A percentile compares a stretch with the other conserved stretches of the same genome.
phyloP scores from a whole-genome alignment of 2,329 filamentous ascomycete genomes.

The Coleophoma eucalyptorum region DNA sequence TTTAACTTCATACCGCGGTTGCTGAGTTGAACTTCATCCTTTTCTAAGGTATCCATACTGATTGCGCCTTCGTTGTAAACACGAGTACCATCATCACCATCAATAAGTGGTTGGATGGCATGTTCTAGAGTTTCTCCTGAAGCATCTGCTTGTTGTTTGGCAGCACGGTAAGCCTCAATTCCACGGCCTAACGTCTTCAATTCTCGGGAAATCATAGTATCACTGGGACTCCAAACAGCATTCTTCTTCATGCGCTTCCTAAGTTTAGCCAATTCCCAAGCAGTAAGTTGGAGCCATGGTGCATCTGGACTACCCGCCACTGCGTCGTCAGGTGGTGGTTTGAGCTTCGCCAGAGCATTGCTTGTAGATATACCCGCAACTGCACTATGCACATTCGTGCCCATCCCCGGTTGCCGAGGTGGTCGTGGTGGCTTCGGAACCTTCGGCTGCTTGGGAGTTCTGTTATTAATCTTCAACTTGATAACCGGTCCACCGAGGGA shows the following conservation, averaged over 20 bases:
- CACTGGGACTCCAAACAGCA: slow-evolving; percentile 77
- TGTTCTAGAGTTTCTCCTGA: slow-evolving; percentile 59
- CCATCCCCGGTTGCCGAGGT: slow-evolving; percentile 27
- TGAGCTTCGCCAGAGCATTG: slow-evolving; percentile 33
- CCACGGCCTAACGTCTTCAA: slow-evolving; percentile 68
- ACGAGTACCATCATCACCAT: slow-evolving; percentile 31
- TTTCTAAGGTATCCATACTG: slow-evolving; percentile 38
- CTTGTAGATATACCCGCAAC: slow-evolving; percentile 31
- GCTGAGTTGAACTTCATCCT: slow-evolving; percentile 59
- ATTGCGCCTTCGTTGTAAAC: slow-evolving; percentile 58
- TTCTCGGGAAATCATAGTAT: slow-evolving; percentile 81
- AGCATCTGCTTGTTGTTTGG: slow-evolving; percentile 61
- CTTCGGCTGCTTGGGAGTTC: slow-evolving; percentile 12
- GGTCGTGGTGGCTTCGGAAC: slow-evolving; percentile 20
- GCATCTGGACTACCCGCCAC: slow-evolving; percentile 54
- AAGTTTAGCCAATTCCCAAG: slow-evolving; percentile 63
- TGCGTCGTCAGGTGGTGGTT: slow-evolving; percentile 57
- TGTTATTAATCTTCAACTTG: slow-evolving; percentile 22
- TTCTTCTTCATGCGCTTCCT: slow-evolving; percentile 92
- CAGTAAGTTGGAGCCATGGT: slow-evolving; percentile 63
- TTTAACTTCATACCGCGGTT: slow-evolving; percentile 77
- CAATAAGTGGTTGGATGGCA: slow-evolving; percentile 24
- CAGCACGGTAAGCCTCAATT: slow-evolving; percentile 55
- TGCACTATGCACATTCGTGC: slow-evolving; percentile 29
- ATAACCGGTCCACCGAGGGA: slow-evolving; percentile 15